Conservation (phyloP, 2,329 filamentous ascomycete genomes). For the Sclerotinia spermophila region DNA sequence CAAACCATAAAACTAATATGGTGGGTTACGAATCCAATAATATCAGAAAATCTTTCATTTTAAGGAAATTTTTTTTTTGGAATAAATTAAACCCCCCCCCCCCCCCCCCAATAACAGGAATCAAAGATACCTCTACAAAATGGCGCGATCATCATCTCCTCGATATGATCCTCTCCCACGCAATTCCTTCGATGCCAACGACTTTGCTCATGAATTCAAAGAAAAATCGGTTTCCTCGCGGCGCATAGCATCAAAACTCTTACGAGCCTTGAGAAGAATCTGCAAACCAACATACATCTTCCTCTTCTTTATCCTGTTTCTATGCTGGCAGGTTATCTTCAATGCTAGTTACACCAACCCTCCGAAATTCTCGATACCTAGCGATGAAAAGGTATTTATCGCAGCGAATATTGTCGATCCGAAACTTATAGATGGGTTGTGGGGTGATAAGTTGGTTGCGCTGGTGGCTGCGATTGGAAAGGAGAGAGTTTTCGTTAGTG, state of each 20-base stretch:
- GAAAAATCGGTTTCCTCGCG: constrained; percentile 27
- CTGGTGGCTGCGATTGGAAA: constrained; percentile 64
- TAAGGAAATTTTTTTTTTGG: no score
- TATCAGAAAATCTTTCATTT: no score
- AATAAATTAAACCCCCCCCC: no score
- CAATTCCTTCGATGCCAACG: constrained; percentile 25
- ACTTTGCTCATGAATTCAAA: constrained; percentile 25
- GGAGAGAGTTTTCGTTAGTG: constrained; percentile 66
- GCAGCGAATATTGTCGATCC: constrained; percentile 70
- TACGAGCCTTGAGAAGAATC: constrained; percentile 23
- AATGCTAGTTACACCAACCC: constrained; percentile 44
- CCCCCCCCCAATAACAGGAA: no score
- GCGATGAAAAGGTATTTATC: constrained; percentile 67
- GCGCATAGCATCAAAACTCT: constrained; percentile 13
- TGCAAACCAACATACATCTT: constrained; percentile 32
- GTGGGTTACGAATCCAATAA: no score
- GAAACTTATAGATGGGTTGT: constrained; percentile 57
- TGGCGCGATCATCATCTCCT: constrained; percentile 30
- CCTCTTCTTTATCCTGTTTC: constrained; percentile 25
- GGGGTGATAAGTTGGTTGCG: constrained; percentile 58
- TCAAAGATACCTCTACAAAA: neutral
- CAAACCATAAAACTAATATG: no score
- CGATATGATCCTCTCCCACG: constrained; percentile 28
- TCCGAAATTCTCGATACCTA: constrained; percentile 42
- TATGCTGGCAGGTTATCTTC: constrained; percentile 34